Conservation (phyloP, 2,329 filamentous ascomycete genomes). For the Penicillium italicum region DNA sequence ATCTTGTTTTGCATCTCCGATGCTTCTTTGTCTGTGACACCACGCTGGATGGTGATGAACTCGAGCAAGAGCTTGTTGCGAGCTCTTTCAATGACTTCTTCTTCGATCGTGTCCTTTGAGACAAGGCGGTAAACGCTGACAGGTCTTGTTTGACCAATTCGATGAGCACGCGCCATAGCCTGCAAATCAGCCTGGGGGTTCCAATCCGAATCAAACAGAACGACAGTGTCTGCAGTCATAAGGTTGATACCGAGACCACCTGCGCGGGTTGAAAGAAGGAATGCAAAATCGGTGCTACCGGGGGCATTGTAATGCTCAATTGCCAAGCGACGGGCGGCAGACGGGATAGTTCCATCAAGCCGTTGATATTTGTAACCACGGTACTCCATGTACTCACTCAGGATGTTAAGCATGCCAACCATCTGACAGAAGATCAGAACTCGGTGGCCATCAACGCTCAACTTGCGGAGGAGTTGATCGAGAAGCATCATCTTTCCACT, state of each 20-base stretch:
- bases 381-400: slow-evolving; percentile 88
- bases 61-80: slow-evolving; percentile 97
- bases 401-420: slow-evolving; percentile 97
- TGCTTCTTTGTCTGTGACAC: slow-evolving; percentile 89
- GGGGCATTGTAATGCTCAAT: slow-evolving; percentile 99
- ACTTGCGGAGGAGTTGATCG: slow-evolving; percentile 87
- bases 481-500: slow-evolving; percentile 99
- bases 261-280: slow-evolving; percentile 88
- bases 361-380: slow-evolving; percentile 95
- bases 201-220: slow-evolving; percentile 95
- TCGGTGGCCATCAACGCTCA: slow-evolving; percentile 89
- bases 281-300: slow-evolving; percentile 92
- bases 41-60: slow-evolving; percentile 94
- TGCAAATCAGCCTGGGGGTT: slow-evolving; percentile 97
- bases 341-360: slow-evolving; percentile 89
- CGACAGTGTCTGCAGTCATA: slow-evolving; percentile 97
- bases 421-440: slow-evolving; percentile 99
- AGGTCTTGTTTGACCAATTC: slow-evolving; percentile 93
- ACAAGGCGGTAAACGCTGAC: slow-evolving; percentile 96
- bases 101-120: slow-evolving; percentile 96
- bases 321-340: slow-evolving; percentile 80
- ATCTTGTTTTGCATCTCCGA: slow-evolving; percentile 81
- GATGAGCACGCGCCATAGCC: slow-evolving; percentile 96
- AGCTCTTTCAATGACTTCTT: slow-evolving; percentile 92
- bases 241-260: slow-evolving; percentile 98